These are phyloP conservation scores for maize (Zea mays) DNA, from an alignment of 176 grass and related monocot genomes.

Conservation along the genomic window DNA sequence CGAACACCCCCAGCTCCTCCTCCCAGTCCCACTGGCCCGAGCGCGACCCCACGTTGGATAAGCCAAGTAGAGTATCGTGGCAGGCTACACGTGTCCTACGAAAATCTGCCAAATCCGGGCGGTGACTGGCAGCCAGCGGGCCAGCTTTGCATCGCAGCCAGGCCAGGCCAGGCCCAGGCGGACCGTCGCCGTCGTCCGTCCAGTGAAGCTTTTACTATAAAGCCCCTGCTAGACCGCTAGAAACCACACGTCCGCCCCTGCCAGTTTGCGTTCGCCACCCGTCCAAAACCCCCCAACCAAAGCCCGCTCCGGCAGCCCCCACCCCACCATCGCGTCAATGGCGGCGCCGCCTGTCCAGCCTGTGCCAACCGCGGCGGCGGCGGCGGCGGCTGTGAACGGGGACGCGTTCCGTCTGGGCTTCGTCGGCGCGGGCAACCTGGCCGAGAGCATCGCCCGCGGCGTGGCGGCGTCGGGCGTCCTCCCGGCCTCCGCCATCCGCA, in stretches of 20 bases:
- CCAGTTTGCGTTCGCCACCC: background rate
- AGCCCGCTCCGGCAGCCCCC: background rate
- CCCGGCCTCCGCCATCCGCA: slow-evolving; percentile 67
- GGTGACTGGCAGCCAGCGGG: background rate
- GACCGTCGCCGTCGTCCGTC: no score
- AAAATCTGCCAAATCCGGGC: background rate
- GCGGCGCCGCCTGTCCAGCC: slow-evolving; percentile 45
- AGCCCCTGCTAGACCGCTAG: no score
- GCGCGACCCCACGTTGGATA: no score
- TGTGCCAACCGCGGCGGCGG: background rate
- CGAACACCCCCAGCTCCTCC: no score
- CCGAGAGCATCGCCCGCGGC: slow-evolving; percentile 91
- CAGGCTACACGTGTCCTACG: background rate
- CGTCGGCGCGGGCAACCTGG: slow-evolving; percentile 83
- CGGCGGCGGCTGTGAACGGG: background rate
- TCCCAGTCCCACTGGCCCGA: no score
- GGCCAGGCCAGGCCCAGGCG: no score
- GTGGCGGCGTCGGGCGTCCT: slow-evolving; percentile 77
- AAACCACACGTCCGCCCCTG: background rate
- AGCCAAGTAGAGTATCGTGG: background rate
- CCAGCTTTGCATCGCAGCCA: background rate
- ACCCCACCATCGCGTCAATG: slow-evolving; percentile 30
- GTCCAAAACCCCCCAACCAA: background rate
- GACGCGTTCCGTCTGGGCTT: slow-evolving; percentile 70
- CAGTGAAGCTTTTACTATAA: no score